These are phyloP conservation scores for Scytalidium sp. DNA, from an alignment of 2,329 filamentous ascomycete genomes.

Conservation along the genomic window DNA sequence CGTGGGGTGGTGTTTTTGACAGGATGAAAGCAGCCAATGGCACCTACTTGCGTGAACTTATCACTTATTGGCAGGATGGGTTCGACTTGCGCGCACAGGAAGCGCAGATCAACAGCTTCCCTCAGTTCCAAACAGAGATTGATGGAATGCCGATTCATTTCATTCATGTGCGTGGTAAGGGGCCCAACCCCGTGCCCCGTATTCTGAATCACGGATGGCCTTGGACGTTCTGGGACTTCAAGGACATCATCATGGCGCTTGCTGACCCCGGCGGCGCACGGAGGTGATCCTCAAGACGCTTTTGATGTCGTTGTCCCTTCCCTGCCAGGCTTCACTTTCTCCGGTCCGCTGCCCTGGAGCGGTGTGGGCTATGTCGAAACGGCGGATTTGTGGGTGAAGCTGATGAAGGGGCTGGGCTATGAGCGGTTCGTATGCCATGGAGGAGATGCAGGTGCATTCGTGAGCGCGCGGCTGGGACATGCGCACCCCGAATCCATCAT, in stretches of 20 bases:
- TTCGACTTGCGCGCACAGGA: constrained; percentile 20
- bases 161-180: constrained; percentile 8
- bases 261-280: background rate
- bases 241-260: constrained; percentile 8
- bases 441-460: constrained; percentile 10
- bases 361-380: constrained; percentile 7
- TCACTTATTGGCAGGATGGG: constrained; percentile 12
- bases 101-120: constrained; percentile 14
- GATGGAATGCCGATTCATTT: constrained; percentile 21
- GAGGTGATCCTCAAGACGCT: constrained; percentile 2
- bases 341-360: constrained; percentile 3
- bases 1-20: constrained; percentile 42
- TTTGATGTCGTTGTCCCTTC: constrained; percentile 14
- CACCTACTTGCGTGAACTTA: constrained; percentile 10
- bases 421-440: constrained; percentile 10
- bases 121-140: constrained; percentile 32
- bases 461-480: constrained; percentile 6
- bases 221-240: constrained; percentile 6
- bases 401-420: constrained; percentile 12
- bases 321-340: constrained; percentile 12
- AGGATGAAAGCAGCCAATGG: constrained; percentile 31
- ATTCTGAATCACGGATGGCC: constrained; percentile 13
- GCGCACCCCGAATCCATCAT: constrained; percentile 6
- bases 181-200: constrained; percentile 7
- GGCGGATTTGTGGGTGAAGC: constrained; percentile 6